phyloP scores from a whole-genome alignment of 1,284 basidiomycete genomes.

The Puccinia triticina region DNA sequence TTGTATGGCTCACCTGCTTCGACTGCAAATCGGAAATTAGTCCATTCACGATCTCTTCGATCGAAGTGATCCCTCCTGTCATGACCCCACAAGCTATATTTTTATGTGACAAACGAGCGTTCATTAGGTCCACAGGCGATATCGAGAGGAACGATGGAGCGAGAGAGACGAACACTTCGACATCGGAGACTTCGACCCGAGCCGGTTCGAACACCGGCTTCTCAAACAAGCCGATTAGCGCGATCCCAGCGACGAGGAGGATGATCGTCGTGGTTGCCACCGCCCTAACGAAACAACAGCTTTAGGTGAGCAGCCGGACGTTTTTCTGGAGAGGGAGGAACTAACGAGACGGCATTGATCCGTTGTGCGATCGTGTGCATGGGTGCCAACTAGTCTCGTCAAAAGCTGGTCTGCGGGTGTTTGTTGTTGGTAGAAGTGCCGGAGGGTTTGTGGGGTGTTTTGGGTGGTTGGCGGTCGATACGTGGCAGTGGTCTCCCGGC shows the following conservation, averaged over 20 bases:
- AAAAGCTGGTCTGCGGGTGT: neutral
- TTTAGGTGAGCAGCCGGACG: neutral
- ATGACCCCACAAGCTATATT: constrained; percentile 37
- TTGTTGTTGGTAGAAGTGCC: neutral
- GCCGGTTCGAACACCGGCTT: constrained; percentile 37
- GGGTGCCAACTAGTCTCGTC: neutral
- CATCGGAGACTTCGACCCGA: constrained; percentile 45
- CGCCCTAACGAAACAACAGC: constrained; percentile 16
- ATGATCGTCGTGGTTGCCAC: constrained; percentile 31
- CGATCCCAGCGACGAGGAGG: constrained; percentile 7
- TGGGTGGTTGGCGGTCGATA: too few relatives aligned
- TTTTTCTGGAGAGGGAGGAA: neutral
- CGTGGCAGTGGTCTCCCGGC: too few relatives aligned
- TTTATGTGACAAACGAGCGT: neutral
- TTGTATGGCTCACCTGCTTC: constrained; percentile 29
- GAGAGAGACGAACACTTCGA: constrained; percentile 40
- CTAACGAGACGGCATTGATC: constrained; percentile 50
- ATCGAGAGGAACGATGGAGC: neutral
- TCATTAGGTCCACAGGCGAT: neutral
- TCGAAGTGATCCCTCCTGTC: constrained; percentile 48
- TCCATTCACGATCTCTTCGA: constrained; percentile 42
- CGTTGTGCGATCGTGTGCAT: constrained; percentile 42
- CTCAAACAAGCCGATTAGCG: constrained; percentile 29
- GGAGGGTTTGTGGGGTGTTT: neutral
- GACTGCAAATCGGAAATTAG: constrained; percentile 38